Evolutionary conservation across 768 basidiomycete genomes (phyloP), one percentile per base, ranked within the genome.

Genomic region (Boletus huronensis): DNA sequence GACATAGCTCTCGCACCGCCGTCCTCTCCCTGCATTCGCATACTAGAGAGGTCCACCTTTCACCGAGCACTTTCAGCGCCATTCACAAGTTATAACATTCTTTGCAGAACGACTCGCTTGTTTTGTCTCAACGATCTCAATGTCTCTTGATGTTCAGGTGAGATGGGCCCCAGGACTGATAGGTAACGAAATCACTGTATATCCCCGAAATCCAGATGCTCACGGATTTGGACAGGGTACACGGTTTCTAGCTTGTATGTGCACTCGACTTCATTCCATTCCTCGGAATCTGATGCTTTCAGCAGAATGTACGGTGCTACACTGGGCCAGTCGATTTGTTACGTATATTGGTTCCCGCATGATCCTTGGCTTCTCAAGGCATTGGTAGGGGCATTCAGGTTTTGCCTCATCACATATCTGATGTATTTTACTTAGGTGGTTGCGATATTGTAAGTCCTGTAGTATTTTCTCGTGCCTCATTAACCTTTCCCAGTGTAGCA

Each of bases 271-370:
- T 34, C 26, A 2, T 42, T 13, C 19, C 9, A 10, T 26, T 23
- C 3, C 23, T 28, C 8, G 29, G 16, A 17, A n/a, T 21, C 34
- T 31, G 31, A 56, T 11, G 1, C 19, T 29, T 43, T 14, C 7
- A 6, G 17, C 11, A 59, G 58, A 1, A 32, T 61, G 59, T 61
- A 61, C 26, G 59, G 60, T 6, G 44, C 17, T 6, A 61, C 58
- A 19, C 14, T 60, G 39, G 58, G 53, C 2, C 59, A 61, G 13
- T 41, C 38, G 21, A 47, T 52, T 9, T 56, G 47, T 16, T 60
- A 60, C n/a, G 0, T 10, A 3, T 17, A 17, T 35, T 61, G 54
- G 59, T 61, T 61, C 35, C 60, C 59, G 0, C 11, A 52, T 1
- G 60, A 61, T 32, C 25, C 32, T 2, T 34, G 32, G 46, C 21